Evolutionary conservation across 257 asterid genomes (phyloP).

Genomic region (Salvia hispanica): DNA sequence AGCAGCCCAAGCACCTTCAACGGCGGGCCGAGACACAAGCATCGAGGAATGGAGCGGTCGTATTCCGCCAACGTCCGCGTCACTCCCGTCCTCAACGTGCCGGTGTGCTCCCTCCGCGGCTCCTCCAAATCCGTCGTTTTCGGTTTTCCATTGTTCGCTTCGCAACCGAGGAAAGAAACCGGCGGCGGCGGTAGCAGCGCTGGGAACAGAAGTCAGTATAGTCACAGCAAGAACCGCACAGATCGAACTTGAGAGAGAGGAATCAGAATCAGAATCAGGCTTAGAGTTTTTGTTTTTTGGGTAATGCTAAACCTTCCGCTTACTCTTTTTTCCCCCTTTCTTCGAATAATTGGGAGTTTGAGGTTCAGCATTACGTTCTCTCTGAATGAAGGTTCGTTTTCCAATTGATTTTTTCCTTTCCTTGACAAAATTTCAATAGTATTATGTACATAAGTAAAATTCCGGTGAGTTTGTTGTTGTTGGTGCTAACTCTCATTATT

Average conservation of each 20-base stretch:
- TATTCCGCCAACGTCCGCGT: constrained; percentile 88
- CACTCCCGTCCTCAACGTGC: constrained; percentile 91
- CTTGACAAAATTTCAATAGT: constrained; percentile 22
- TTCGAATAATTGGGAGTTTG: constrained; percentile 36
- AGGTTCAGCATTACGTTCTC: constrained; percentile 30
- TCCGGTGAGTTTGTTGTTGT: constrained; percentile 20
- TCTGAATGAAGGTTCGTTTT: constrained; percentile 24
- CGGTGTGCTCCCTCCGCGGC: constrained; percentile 81
- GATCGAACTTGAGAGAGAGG: constrained; percentile 52
- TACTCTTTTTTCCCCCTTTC: constrained; percentile 20
- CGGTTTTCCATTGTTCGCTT: constrained; percentile 72
- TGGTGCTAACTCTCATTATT: constrained; percentile 37
- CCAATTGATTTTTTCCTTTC: not conserved
- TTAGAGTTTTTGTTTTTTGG: constrained; percentile 24
- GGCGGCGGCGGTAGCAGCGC: constrained; percentile 21
- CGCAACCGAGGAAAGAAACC: constrained; percentile 62
- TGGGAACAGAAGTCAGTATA: constrained; percentile 46
- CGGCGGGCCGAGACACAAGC: constrained; percentile 69
- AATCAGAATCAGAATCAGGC: not conserved
- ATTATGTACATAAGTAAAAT: constrained; percentile 43
- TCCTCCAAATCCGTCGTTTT: constrained; percentile 81
- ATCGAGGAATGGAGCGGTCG: constrained; percentile 89
- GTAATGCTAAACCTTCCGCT: constrained; percentile 30
- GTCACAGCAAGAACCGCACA: constrained; percentile 48
- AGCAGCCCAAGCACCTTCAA: constrained; percentile 90